Percentiles rank a stretch among this genome's conserved stretches.
These are phyloP conservation scores for Macadamia integrifolia DNA, from an alignment of 164 flowering plant genomes.

Conservation along the genomic window DNA sequence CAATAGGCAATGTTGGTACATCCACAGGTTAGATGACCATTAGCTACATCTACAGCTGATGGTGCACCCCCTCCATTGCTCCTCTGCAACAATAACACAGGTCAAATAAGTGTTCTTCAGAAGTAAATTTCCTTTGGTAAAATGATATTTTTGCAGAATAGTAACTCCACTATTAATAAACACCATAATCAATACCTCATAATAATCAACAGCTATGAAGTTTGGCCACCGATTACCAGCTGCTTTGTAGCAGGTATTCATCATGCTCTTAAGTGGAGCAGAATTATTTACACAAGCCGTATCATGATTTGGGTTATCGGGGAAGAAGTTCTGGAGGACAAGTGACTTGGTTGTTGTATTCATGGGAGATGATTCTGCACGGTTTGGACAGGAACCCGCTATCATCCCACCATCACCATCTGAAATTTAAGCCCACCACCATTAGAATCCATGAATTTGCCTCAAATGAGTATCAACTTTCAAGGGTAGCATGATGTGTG, in stretches of 20 bases:
- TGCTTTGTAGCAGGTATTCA: slow-evolving; percentile 62
- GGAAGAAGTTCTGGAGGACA: slow-evolving; percentile 63
- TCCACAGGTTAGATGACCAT: slow-evolving; percentile 80
- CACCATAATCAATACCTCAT: slow-evolving; percentile 47
- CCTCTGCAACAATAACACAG: slow-evolving; percentile 45
- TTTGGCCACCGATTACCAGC: slow-evolving; percentile 85
- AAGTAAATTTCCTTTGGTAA: background rate
- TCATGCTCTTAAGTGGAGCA: slow-evolving; percentile 54
- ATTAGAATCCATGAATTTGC: too few species aligned
- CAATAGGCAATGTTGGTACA: slow-evolving; percentile 59
- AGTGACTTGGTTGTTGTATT: slow-evolving; percentile 53
- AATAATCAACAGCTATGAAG: slow-evolving; percentile 82
- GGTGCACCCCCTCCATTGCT: slow-evolving; percentile 90
- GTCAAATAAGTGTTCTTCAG: background rate
- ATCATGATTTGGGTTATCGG: slow-evolving; percentile 28
- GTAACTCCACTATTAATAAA: too few species aligned
- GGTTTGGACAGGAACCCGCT: slow-evolving; percentile 73
- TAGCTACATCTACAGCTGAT: slow-evolving; percentile 62
- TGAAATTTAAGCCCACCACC: slow-evolving; percentile 14
- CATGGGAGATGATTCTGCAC: slow-evolving; percentile 77
- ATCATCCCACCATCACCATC: slow-evolving; percentile 80
- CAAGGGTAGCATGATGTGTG: background rate
- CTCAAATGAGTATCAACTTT: too few species aligned
- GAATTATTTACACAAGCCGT: slow-evolving; percentile 70
- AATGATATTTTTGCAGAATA: background rate